Evolutionary conservation across 2,329 filamentous ascomycete species (phyloP).

Genomic region (Fusarium napiforme): DNA sequence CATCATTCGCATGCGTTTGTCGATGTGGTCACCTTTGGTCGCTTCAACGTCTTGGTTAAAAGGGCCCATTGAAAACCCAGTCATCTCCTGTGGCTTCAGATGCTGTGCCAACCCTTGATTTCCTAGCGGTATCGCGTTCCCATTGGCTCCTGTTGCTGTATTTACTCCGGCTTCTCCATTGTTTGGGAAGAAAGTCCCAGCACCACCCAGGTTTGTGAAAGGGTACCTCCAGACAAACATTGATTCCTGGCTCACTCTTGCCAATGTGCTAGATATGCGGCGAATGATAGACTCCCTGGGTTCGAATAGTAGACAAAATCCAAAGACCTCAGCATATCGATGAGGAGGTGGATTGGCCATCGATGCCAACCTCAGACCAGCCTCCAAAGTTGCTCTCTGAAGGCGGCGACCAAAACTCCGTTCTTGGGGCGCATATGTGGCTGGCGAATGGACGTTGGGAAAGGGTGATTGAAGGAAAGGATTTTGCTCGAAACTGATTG

Average conservation of each 20-base stretch:
- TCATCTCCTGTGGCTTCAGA: conserved; percentile 37
- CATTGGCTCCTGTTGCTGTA: neutral
- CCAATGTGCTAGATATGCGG: conserved; percentile 52
- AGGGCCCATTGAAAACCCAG: conserved; percentile 58
- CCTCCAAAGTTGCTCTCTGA: conserved; percentile 73
- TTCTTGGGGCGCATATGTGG: conserved; percentile 71
- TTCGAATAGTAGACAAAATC: conserved; percentile 74
- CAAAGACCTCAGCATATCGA: conserved; percentile 69
- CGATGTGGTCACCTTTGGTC: conserved; percentile 56
- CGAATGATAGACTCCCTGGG: conserved; percentile 58
- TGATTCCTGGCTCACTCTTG: conserved; percentile 50
- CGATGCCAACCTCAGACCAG: conserved; percentile 67
- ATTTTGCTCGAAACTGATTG: conserved; percentile 30
- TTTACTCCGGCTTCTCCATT: conserved; percentile 4
- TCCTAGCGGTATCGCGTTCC: conserved; percentile 43
- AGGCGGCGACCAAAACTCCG: conserved; percentile 76
- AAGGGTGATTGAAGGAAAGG: conserved; percentile 44
- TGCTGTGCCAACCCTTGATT: conserved; percentile 51
- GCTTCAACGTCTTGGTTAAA: conserved; percentile 55
- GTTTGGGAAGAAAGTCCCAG: conserved; percentile 70
- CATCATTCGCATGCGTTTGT: conserved; percentile 61
- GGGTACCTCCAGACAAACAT: conserved; percentile 70
- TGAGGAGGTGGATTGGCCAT: conserved; percentile 60
- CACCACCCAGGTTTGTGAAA: conserved; percentile 73
- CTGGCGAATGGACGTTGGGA: conserved; percentile 55